Percentiles rank a stretch among this genome's conserved stretches.
These are phyloP conservation scores for Trichoderma orchidacearum DNA, from an alignment of 495 filamentous ascomycete genomes.

Conservation along the genomic window DNA sequence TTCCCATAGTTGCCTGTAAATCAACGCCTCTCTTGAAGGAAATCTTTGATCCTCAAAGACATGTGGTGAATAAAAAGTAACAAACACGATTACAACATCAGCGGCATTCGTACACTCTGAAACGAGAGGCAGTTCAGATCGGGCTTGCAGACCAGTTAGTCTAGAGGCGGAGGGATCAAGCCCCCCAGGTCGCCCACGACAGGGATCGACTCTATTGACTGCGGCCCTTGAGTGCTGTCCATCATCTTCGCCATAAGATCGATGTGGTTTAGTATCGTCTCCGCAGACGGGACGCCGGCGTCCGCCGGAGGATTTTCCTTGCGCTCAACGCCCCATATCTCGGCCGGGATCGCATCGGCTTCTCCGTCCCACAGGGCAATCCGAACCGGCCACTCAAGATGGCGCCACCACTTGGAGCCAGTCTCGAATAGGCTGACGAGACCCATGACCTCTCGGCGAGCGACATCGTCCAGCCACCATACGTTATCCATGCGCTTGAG, in stretches of 20 bases:
- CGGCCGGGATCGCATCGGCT: constrained; percentile 25
- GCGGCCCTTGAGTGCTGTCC: constrained; percentile 3
- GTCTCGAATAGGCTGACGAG: constrained; percentile 35
- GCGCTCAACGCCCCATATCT: constrained; percentile 36
- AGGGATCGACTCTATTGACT: not conserved
- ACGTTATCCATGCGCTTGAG: constrained; percentile 36
- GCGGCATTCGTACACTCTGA: not conserved
- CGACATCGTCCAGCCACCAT: constrained; percentile 45
- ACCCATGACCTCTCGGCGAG: constrained; percentile 39
- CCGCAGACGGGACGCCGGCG: constrained; percentile 6
- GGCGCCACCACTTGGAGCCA: constrained; percentile 39
- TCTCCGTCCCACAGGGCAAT: constrained; percentile 33
- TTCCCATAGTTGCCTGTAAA: not conserved
- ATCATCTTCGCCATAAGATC: constrained; percentile 34
- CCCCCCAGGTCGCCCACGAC: not conserved
- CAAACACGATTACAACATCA: not conserved
- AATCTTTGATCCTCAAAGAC: not conserved
- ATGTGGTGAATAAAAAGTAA: not conserved
- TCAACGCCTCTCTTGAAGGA: not conserved
- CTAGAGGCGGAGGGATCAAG: not conserved
- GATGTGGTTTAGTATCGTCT: constrained; percentile 27
- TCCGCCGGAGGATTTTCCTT: constrained; percentile 23
- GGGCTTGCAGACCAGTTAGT: not conserved
- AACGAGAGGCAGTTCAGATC: not conserved
- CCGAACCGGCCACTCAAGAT: constrained; percentile 39